Conservation (phyloP, 176 grass and related monocot species). For the Zoysia japonica region DNA sequence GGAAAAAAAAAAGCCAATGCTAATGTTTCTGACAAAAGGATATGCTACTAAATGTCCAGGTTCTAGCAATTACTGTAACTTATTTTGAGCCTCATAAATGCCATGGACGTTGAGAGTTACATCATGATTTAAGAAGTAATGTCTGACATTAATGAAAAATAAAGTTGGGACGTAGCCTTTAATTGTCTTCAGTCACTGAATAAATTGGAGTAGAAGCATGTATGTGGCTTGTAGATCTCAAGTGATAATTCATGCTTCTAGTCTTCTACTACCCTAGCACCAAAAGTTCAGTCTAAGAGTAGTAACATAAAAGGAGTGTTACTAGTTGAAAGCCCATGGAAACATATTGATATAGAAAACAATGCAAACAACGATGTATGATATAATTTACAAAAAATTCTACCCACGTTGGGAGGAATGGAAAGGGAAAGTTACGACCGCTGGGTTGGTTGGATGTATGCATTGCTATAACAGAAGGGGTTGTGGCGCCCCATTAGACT, state of each 20-base stretch:
- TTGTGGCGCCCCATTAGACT: neutral
- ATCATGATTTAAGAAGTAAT: neutral
- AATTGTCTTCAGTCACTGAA: neutral
- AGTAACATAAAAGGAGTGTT: neutral
- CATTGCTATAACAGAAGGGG: neutral
- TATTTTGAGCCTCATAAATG: neutral
- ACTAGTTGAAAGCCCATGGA: neutral
- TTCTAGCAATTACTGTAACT: neutral
- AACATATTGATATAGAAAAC: neutral
- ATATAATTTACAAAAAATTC: neutral
- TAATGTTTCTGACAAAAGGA: neutral
- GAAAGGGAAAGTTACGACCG: neutral
- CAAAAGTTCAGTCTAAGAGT: neutral
- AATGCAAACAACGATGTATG: too few species aligned
- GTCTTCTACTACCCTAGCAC: too few species aligned
- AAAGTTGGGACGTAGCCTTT: neutral
- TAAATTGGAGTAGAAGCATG: neutral
- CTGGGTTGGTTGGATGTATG: neutral
- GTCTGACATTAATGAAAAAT: neutral
- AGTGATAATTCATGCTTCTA: neutral
- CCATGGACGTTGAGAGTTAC: neutral
- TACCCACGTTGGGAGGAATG: neutral
- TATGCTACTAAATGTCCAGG: neutral
- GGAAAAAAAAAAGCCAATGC: neutral
- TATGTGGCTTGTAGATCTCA: neutral